Conservation (phyloP, 2,329 filamentous ascomycete species). For the Calycina herbarum region DNA sequence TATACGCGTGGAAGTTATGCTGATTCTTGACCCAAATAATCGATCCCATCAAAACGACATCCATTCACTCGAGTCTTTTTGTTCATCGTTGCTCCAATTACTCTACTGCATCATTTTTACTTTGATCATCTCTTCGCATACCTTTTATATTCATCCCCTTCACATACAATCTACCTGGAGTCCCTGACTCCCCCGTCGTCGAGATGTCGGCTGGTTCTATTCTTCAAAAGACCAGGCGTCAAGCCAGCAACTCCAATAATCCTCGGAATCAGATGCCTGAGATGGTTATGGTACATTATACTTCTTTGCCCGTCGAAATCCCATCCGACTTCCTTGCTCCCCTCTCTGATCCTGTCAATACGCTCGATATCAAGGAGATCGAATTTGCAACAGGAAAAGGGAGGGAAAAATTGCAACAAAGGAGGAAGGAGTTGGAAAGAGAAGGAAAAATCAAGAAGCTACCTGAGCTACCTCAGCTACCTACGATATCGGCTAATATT, state of each 20-base stretch:
- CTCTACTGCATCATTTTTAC: too few relatives aligned
- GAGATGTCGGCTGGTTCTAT: constrained; percentile 9
- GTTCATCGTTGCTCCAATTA: neutral
- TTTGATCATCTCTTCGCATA: neutral
- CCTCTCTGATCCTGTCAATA: constrained; percentile 44
- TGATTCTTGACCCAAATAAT: too few relatives aligned
- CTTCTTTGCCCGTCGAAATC: constrained; percentile 41
- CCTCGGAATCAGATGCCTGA: neutral
- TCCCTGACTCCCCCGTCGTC: neutral
- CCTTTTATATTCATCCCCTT: neutral
- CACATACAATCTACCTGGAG: neutral
- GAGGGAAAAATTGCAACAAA: neutral
- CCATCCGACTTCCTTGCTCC: constrained; percentile 50
- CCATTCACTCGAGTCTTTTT: too few relatives aligned
- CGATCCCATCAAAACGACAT: too few relatives aligned
- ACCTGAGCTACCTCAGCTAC: too few relatives aligned
- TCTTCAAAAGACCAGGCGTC: constrained; percentile 10
- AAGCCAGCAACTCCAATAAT: constrained; percentile 1
- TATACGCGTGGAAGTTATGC: too few relatives aligned
- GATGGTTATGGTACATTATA: constrained; percentile 34
- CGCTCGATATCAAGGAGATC: constrained; percentile 48
- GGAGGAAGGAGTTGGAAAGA: neutral
- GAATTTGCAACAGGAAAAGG: constrained; percentile 46
- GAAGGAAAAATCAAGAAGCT: too few relatives aligned
- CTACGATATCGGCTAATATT: constrained; percentile 41